Percentiles rank a stretch among this genome's conserved stretches.
phyloP scores from a whole-genome alignment of 2,329 filamentous ascomycete species.

The Talaromyces sp. region DNA sequence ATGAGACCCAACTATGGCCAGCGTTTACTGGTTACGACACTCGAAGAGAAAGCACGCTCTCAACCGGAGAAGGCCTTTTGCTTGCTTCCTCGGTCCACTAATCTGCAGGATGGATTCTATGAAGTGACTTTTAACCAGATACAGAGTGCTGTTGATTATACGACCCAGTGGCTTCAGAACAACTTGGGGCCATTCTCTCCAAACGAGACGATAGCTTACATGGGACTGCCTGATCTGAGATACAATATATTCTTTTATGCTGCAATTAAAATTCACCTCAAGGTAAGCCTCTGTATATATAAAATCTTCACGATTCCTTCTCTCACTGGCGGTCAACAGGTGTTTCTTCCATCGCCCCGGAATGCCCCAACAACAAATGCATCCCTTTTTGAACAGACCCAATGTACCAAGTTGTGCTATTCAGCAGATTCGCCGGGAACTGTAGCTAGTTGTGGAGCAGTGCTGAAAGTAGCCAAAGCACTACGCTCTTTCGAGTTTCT shows the following conservation, averaged over 20 bases:
- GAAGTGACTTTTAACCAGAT: conserved; percentile 2
- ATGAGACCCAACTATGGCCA: background rate
- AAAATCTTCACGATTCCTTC: background rate
- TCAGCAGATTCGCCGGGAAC: background rate
- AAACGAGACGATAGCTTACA: conserved; percentile 6
- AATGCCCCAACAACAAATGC: conserved; percentile 1
- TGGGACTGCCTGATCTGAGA: conserved; percentile 1
- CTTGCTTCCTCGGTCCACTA: background rate
- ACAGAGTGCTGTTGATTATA: background rate
- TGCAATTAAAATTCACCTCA: background rate
- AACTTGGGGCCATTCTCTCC: background rate
- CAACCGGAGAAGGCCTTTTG: background rate
- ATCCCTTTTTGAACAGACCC: conserved; percentile 2
- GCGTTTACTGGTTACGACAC: background rate
- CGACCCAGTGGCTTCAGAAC: conserved; percentile 1
- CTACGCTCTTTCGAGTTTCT: background rate
- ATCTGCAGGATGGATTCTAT: conserved; percentile 5
- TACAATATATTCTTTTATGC: conserved; percentile 15
- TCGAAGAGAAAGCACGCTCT: conserved; percentile 7
- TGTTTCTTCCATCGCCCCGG: conserved; percentile 9
- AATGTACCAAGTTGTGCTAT: conserved; percentile 4
- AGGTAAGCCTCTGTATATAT: background rate
- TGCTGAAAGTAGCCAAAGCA: background rate
- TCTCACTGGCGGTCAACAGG: background rate
- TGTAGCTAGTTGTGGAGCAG: background rate